phyloP scores from a whole-genome alignment of 2,329 filamentous ascomycete species.

The Phoma sp. region DNA sequence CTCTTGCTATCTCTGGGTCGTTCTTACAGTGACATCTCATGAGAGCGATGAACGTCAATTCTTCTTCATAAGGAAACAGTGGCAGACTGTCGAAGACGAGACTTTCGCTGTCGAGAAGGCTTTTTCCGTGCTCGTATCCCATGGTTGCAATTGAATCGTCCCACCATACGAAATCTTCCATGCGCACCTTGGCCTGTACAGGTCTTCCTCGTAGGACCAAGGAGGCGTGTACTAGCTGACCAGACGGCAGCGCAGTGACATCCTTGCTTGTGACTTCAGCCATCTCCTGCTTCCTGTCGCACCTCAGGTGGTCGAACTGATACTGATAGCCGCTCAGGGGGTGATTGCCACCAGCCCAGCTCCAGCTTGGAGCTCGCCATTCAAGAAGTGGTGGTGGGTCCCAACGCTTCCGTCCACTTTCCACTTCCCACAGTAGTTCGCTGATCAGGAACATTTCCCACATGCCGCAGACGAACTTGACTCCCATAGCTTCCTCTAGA shows the following conservation, averaged over 20 bases:
- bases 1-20: background rate
- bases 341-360: background rate
- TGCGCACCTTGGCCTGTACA: background rate
- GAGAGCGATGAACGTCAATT: background rate
- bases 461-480: background rate
- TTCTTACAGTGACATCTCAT: background rate
- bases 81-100: background rate
- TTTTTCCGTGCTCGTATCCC: background rate
- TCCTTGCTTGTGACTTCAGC: background rate
- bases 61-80: background rate
- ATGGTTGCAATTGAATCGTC: background rate
- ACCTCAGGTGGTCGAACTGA: background rate
- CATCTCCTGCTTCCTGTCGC: background rate
- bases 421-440: background rate
- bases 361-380: constrained; percentile 3
- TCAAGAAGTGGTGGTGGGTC: background rate
- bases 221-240: background rate
- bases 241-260: background rate
- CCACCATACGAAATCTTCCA: background rate
- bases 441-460: background rate
- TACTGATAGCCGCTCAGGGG: background rate
- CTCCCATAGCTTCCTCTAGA: background rate
- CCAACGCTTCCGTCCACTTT: background rate
- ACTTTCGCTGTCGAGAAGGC: background rate
- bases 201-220: background rate